Evolutionary conservation across 2,329 filamentous ascomycete species (phyloP).

Genomic region (Stenocarpella maydis): DNA sequence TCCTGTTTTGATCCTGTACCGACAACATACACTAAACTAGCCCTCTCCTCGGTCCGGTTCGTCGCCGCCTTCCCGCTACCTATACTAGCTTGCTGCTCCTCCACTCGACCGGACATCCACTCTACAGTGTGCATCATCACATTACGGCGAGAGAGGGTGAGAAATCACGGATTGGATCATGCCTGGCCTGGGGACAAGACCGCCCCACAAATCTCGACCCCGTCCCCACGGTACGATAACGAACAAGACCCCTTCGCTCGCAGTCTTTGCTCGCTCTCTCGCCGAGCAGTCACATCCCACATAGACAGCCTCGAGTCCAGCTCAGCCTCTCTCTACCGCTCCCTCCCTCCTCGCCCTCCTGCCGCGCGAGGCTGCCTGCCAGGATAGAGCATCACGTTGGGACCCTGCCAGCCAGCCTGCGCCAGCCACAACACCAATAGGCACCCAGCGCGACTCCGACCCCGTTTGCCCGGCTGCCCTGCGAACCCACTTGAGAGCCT

Average conservation of each 20-base stretch:
- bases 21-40: constrained; percentile 6
- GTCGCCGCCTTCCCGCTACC: not conserved
- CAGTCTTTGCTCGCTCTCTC: not conserved
- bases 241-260: not conserved
- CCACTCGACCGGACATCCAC: not conserved
- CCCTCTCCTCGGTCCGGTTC: not conserved
- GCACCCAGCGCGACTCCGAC: constrained; percentile 4
- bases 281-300: not conserved
- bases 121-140: not conserved
- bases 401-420: not conserved
- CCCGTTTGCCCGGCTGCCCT: constrained; percentile 7
- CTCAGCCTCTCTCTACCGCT: not conserved
- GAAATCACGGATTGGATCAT: constrained; percentile 10
- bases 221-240: not conserved
- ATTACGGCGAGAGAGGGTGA: not conserved
- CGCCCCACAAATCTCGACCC: constrained; percentile 11
- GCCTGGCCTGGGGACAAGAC: not conserved
- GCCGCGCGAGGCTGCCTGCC: not conserved
- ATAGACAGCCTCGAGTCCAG: not conserved
- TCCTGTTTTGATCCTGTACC: constrained; percentile 6
- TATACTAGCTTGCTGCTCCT: too few relatives aligned
- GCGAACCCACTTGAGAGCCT: constrained; percentile 21
- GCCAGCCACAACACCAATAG: not conserved
- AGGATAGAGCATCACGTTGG: not conserved
- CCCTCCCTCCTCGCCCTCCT: not conserved